A percentile compares a stretch with the other conserved stretches of the same genome.
Conservation (phyloP, 108 stramenopile species). For the Heterococcus sp. region DNA sequence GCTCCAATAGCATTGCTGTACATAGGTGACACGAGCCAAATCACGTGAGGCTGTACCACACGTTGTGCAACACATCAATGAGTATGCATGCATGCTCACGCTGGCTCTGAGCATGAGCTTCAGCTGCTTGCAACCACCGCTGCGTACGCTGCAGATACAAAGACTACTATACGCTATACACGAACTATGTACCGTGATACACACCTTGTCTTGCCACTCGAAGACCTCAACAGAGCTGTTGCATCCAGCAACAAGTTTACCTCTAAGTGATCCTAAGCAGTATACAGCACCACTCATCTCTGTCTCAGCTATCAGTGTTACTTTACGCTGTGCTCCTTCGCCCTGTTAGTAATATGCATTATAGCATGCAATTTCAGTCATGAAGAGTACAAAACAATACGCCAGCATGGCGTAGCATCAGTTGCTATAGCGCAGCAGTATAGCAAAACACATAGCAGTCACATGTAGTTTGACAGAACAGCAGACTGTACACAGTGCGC, state of each 20-base stretch:
- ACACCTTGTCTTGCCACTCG: conserved; percentile 4
- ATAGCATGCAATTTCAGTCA: not conserved
- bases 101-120: too few relatives aligned
- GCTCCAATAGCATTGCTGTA: too few relatives aligned
- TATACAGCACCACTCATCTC: conserved; percentile 59
- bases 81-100: too few relatives aligned
- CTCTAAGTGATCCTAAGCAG: conserved; percentile 41
- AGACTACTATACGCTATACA: not conserved
- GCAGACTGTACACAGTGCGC: too few relatives aligned
- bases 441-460: too few relatives aligned
- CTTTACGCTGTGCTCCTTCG: conserved; percentile 24
- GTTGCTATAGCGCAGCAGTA: too few relatives aligned
- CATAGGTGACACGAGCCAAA: too few relatives aligned
- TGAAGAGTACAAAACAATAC: not conserved
- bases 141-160: not conserved
- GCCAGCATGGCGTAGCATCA: not conserved
- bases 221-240: conserved; percentile 50
- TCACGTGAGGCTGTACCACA: too few relatives aligned
- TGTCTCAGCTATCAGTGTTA: conserved; percentile 49
- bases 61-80: too few relatives aligned
- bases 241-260: conserved; percentile 59
- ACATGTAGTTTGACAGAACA: too few relatives aligned
- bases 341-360: conserved; percentile 1
- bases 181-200: not conserved
- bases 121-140: too few relatives aligned